These are phyloP conservation scores for Acacia concinna DNA, from an alignment of 331 rosid species.

Conservation along the genomic window DNA sequence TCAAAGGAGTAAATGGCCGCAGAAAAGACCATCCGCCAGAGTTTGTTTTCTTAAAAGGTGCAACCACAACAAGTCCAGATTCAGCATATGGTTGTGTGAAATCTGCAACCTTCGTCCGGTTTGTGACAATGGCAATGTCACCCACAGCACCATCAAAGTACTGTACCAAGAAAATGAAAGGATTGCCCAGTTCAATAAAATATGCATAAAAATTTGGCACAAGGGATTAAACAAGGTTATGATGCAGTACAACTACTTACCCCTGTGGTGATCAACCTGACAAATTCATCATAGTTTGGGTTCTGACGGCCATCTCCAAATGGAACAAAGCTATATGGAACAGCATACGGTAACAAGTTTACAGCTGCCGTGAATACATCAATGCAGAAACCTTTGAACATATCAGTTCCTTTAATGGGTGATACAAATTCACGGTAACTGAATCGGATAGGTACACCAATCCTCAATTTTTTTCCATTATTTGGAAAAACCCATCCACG, in stretches of 20 bases:
- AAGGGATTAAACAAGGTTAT: slow-evolving; percentile 25
- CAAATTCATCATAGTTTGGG: slow-evolving; percentile 78
- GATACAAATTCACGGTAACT: slow-evolving; percentile 79
- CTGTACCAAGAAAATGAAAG: slow-evolving; percentile 38
- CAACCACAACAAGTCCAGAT: slow-evolving; percentile 92
- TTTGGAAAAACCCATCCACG: slow-evolving; percentile 98
- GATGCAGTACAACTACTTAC: slow-evolving; percentile 58
- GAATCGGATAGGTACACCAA: slow-evolving; percentile 80
- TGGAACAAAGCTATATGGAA: slow-evolving; percentile 69
- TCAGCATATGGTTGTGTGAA: slow-evolving; percentile 89
- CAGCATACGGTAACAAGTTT: slow-evolving; percentile 81
- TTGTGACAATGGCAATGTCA: slow-evolving; percentile 84
- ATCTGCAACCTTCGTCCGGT: slow-evolving; percentile 84
- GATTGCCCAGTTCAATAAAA: slow-evolving; percentile 29
- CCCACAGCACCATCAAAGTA: slow-evolving; percentile 81
- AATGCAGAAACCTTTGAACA: slow-evolving; percentile 79
- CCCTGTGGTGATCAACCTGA: slow-evolving; percentile 56
- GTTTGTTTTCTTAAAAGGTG: slow-evolving; percentile 70
- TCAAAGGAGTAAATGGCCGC: slow-evolving; percentile 67
- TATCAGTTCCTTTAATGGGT: slow-evolving; percentile 55
- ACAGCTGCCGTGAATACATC: slow-evolving; percentile 87
- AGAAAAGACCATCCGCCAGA: slow-evolving; percentile 95
- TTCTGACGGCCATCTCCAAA: slow-evolving; percentile 75
- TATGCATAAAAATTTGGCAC: slow-evolving; percentile 11
- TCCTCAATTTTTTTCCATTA: slow-evolving; percentile 71